Base-by-base conservation (phyloP, 805 yeast species). In the Debaryomyces hansenii region DNA sequence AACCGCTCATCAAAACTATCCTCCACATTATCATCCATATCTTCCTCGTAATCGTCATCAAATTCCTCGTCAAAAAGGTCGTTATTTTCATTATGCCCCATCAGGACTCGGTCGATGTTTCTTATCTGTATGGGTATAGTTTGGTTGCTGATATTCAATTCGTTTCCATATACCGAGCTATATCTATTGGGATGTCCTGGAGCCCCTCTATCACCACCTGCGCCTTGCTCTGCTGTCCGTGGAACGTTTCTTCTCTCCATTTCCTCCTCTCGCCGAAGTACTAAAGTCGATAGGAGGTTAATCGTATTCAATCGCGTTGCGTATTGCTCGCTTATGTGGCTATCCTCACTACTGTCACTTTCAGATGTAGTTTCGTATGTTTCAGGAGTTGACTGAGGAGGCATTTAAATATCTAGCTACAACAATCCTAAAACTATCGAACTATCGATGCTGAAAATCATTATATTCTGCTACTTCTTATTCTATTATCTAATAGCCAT, bases 1-100 rank as follows among this genome's bases (percentile, higher is more conserved):
- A 44, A 14, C 20, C 51, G 51, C 10, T 45, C 41, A 11, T 55
- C 53, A 24, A 56, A 64, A 34, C 52, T 55, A 51, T 48, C 46
- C 60, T 49, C 39, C 58, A 54, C 57, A 39, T 53, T 58, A 36
- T 56, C 55, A 37, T 47, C 27, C 41, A 56, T 47, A 37, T 46
- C 55, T 39, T 50, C 45, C 42, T 52, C 57, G 32, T 40, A 38
- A 21, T 44, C 45, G 15, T 44, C 42, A 31, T 41, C 44, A 31
- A 31, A n/a, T 12, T 14, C 34, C 4, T 44, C 49, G 33, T 44
- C 37, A n/a, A 35, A 37, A 40, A 14, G 41, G 38, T 33, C 24
- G 15, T 41, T 42, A 28, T 27, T 32, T 12, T 43, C 50, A 29
- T 42, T 36, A 28, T 42, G 24, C 43, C 14, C 31, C 43, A 12